A percentile compares a stretch with the other conserved stretches of the same genome.
Conservation (phyloP, 1,284 basidiomycete species). For the Boletus smithii region DNA sequence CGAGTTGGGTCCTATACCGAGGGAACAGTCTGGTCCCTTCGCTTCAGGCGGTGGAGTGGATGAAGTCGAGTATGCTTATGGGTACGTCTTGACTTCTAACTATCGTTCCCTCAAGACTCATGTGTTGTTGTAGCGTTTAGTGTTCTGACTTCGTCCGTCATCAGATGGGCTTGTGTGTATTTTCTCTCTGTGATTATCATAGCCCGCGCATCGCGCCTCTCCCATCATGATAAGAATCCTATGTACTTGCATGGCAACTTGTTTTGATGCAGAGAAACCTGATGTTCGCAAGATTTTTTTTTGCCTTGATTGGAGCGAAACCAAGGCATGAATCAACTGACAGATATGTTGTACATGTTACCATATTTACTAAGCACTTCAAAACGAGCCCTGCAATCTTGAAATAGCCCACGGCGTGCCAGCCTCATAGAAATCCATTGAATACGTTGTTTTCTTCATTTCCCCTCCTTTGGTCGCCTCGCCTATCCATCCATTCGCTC, state of each 20-base stretch:
- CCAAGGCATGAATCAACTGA: neutral
- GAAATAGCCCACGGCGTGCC: constrained; percentile 72
- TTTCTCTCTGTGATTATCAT: neutral
- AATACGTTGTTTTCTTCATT: constrained; percentile 56
- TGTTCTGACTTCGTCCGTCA: neutral
- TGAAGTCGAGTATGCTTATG: constrained; percentile 84
- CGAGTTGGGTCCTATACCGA: constrained; percentile 73
- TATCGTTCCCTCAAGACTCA: constrained; percentile 13
- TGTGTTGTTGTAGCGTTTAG: constrained; percentile 26
- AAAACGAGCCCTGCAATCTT: constrained; percentile 42
- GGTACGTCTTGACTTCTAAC: constrained; percentile 45
- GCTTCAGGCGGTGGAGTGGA: constrained; percentile 77
- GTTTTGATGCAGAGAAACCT: neutral
- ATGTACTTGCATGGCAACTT: neutral
- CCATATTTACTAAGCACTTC: neutral
- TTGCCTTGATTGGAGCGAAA: neutral
- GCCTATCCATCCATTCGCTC: constrained; percentile 63
- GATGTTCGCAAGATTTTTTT: neutral
- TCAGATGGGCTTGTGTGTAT: neutral
- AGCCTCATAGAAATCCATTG: constrained; percentile 95
- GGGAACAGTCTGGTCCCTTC: constrained; percentile 68
- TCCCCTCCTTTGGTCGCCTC: constrained; percentile 33
- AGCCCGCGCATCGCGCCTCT: neutral
- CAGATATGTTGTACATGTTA: neutral
- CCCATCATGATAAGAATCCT: neutral